Evolutionary conservation across 1,284 basidiomycete genomes (phyloP), one percentile per base, ranked within the genome.

Genomic region (Ustilago hordei): DNA sequence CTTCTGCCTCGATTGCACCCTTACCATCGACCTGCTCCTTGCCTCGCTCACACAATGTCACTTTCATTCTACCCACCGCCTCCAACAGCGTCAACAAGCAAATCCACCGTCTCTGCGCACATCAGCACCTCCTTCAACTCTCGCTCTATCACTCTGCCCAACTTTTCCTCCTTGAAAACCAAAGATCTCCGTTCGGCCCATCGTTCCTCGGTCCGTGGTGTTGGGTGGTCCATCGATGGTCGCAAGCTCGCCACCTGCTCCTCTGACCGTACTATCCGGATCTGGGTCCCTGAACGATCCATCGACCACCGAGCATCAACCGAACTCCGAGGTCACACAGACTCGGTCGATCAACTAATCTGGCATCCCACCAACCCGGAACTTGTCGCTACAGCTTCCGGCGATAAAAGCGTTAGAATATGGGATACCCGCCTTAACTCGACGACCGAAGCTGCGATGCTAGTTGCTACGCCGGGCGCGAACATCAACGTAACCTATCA

Each of bases 401-500:
- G 64, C 2, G 84, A 86, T 41, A 74, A 74, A 53, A 84, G 77
- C 13, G 81, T 83, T 2, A 62, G 81, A 9, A 64, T 84, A 5
- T 85, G 84, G 83, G 84, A 85, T 59, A 65, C 75, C 7, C 67
- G 82, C 4, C 9, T 50, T 8, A 60, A 54, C 9, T 13, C 28
- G 15, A 34, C 32, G 41, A 2, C 55, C 28, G 45, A 23, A 41
- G 35, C 8, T 50, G 57, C 17, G 53, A 41, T 32, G 32, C 36
- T 11, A 53, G 59, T 12, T 41, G 8, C 11, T 0, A 85, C 81
- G 0, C 73, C 80, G 0, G 81, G 80, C 0, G 43, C 70, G 4
- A 84, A 85, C 53, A 81, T 83, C 65, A 85, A 85, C 48, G 59
- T 85, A 15, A 57, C 74, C 11, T 85, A 78, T 55, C 79, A 81